These are phyloP conservation scores for Helotiales sp. DNA, from an alignment of 2,329 filamentous ascomycete genomes.

Conservation along the genomic window DNA sequence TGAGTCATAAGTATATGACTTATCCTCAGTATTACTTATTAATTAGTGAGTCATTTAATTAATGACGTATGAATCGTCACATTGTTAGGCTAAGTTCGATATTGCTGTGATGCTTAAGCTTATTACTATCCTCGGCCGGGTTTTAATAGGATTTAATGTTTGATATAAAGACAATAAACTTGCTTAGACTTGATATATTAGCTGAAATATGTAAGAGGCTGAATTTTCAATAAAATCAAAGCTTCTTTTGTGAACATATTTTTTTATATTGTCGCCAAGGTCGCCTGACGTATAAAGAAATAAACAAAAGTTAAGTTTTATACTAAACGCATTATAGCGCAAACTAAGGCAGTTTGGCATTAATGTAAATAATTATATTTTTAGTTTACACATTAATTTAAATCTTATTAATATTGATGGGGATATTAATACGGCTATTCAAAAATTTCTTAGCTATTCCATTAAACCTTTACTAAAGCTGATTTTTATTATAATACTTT, in stretches of 20 bases:
- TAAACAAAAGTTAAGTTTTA: background rate
- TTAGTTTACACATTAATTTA: too few relatives aligned
- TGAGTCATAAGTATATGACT: too few relatives aligned
- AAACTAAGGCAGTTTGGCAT: too few relatives aligned
- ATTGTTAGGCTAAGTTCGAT: constrained; percentile 13
- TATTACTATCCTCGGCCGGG: constrained; percentile 72
- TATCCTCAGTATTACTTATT: too few relatives aligned
- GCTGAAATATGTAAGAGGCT: constrained; percentile 69
- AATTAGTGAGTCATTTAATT: too few relatives aligned
- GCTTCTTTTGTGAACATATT: constrained; percentile 53
- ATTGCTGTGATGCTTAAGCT: constrained; percentile 57
- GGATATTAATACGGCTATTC: too few relatives aligned
- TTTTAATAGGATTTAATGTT: constrained; percentile 65
- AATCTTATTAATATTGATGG: too few relatives aligned
- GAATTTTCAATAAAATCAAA: constrained; percentile 57
- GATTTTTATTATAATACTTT: constrained; percentile 28
- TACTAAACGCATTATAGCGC: too few relatives aligned
- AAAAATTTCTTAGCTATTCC: too few relatives aligned
- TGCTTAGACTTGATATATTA: constrained; percentile 40
- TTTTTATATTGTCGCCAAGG: constrained; percentile 3
- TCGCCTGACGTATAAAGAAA: constrained; percentile 1
- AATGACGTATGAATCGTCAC: too few relatives aligned
- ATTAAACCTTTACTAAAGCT: constrained; percentile 12
- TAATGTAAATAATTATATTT: too few relatives aligned
- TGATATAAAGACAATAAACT: constrained; percentile 53